A percentile compares a stretch with the other conserved stretches of the same genome.
These are phyloP conservation scores for Beauveria varroae DNA, from an alignment of 2,329 filamentous ascomycete species.

Conservation along the genomic window DNA sequence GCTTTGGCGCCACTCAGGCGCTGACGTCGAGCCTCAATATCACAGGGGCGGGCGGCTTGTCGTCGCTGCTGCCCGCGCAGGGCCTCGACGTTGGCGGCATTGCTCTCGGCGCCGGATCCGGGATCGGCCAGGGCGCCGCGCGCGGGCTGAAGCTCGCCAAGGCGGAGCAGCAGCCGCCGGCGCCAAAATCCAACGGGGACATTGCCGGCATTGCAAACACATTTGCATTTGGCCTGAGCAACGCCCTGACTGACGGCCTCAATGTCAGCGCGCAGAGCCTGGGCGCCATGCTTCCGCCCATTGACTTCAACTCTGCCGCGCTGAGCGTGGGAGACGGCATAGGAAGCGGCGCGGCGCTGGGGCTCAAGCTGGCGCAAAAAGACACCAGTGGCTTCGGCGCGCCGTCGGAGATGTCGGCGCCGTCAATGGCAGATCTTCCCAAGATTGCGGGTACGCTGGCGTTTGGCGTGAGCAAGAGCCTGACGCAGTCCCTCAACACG, in stretches of 20 bases:
- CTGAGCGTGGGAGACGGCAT: constrained; percentile 1
- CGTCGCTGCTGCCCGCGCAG: constrained; percentile 5
- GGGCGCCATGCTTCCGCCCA: not conserved
- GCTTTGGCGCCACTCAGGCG: constrained; percentile 21
- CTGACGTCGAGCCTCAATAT: constrained; percentile 20
- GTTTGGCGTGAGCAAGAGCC: constrained; percentile 5
- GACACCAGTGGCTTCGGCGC: not conserved
- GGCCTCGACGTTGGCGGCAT: constrained; percentile 3
- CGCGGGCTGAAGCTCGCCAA: constrained; percentile 13
- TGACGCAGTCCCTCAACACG: not conserved
- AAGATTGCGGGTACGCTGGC: not conserved
- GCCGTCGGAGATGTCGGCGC: not conserved
- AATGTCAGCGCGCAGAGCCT: not conserved
- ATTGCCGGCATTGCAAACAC: constrained; percentile 10
- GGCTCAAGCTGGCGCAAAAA: not conserved
- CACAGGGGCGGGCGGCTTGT: not conserved
- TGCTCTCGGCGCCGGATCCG: not conserved
- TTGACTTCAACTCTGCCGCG: constrained; percentile 1
- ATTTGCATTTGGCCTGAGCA: constrained; percentile 15
- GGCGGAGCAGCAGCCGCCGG: not conserved
- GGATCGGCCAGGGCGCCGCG: constrained; percentile 13
- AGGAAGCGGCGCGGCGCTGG: not conserved
- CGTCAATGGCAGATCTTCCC: not conserved
- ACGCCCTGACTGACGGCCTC: constrained; percentile 13
- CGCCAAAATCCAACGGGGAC: not conserved